Evolutionary conservation across 192 early-diverging fungal species (phyloP).

Genomic region (Gonapodya prolifera): DNA sequence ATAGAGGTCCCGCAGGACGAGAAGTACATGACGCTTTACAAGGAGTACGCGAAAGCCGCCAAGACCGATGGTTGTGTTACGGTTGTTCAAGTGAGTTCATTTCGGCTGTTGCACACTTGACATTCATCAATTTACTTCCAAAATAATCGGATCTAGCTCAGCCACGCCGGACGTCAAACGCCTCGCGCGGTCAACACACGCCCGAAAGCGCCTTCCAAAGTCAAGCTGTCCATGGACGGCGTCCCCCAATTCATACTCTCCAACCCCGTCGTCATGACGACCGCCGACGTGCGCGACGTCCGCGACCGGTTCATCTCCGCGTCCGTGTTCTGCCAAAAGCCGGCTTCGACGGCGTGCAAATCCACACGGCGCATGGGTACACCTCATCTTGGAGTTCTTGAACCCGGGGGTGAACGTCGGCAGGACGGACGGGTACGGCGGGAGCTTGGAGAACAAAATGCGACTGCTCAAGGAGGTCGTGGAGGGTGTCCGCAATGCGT

Average conservation of each 20-base stretch:
- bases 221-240: background rate
- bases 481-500: background rate
- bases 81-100: background rate
- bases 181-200: background rate
- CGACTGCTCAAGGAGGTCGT: background rate
- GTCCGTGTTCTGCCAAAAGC: background rate
- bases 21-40: background rate
- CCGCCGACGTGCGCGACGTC: background rate
- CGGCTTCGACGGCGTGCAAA: background rate
- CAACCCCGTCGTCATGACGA: conserved; percentile 3
- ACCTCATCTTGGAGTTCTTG: background rate
- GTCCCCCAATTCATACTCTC: background rate
- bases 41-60: background rate
- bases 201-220: background rate
- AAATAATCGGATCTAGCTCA: background rate
- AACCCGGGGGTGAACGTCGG: background rate
- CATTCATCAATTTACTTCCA: too few species aligned
- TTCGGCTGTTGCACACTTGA: background rate
- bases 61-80: background rate
- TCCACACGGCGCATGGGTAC: conserved; percentile 4
- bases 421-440: background rate
- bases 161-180: conserved; percentile 1
- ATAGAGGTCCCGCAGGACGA: background rate
- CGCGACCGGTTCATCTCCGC: background rate
- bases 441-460: background rate